Evolutionary conservation across 1,139 yeast species (phyloP).

Genomic region (Scheffersomyces segobiensis): DNA sequence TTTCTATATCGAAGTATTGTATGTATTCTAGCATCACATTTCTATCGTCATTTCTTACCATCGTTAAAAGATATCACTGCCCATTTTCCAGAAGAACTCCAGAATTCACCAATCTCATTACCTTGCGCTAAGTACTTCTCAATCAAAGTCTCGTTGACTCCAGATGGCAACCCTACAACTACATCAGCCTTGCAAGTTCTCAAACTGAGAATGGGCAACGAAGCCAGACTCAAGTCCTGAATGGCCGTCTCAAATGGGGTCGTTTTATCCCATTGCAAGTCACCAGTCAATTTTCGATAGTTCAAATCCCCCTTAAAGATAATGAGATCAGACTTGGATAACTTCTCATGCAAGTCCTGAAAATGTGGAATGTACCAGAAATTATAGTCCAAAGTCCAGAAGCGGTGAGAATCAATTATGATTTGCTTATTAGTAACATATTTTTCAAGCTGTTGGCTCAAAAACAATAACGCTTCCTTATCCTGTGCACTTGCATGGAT

Average conservation of each 20-base stretch:
- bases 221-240: conserved; percentile 61
- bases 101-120: conserved; percentile 65
- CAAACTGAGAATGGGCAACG: conserved; percentile 67
- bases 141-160: conserved; percentile 68
- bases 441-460: conserved; percentile 51
- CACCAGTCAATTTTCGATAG: conserved; percentile 91
- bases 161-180: conserved; percentile 78
- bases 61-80: conserved; percentile 71
- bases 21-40: not conserved
- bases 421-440: conserved; percentile 55
- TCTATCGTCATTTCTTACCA: conserved; percentile 18
- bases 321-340: conserved; percentile 60
- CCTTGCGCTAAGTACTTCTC: conserved; percentile 58
- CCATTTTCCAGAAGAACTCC: conserved; percentile 92
- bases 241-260: conserved; percentile 73
- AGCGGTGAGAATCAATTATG: conserved; percentile 61
- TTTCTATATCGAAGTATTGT: not conserved
- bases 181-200: conserved; percentile 98
- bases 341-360: conserved; percentile 50
- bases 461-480: conserved; percentile 27
- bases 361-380: conserved; percentile 65
- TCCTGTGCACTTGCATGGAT: conserved; percentile 28
- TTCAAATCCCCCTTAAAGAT: conserved; percentile 95
- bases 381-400: conserved; percentile 81
- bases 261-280: conserved; percentile 81